These are phyloP conservation scores for Pichia membranifaciens DNA, from an alignment of 805 yeast genomes.

Conservation along the genomic window DNA sequence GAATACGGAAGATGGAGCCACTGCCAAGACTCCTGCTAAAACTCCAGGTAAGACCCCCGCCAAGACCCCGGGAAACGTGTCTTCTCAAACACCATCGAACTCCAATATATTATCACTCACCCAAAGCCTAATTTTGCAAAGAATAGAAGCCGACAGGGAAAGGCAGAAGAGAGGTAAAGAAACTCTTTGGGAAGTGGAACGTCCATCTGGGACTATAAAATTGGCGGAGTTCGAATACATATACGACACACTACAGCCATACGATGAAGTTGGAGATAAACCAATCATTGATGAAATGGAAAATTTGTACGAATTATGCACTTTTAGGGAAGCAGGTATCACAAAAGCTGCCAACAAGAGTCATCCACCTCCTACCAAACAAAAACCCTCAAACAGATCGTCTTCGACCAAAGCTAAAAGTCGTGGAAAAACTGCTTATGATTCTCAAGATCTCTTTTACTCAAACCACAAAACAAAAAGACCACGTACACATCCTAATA, in stretches of 20 bases:
- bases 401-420: background rate
- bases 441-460: slow-evolving; percentile 1
- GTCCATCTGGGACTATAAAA: slow-evolving; percentile 29
- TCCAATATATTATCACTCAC: slow-evolving; percentile 14
- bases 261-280: slow-evolving; percentile 18
- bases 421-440: slow-evolving; percentile 1
- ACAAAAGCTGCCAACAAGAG: background rate
- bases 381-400: background rate
- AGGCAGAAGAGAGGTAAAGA: slow-evolving; percentile 83
- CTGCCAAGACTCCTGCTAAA: background rate
- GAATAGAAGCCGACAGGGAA: slow-evolving; percentile 94
- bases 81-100: slow-evolving; percentile 2
- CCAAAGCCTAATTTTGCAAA: slow-evolving; percentile 51
- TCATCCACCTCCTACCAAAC: background rate
- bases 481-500: background rate
- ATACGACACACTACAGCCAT: slow-evolving; percentile 17
- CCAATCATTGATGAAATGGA: slow-evolving; percentile 24
- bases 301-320: slow-evolving; percentile 15
- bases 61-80: background rate
- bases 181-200: slow-evolving; percentile 62
- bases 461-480: background rate
- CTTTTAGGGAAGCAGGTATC: background rate
- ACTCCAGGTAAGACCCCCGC: slow-evolving; percentile 4
- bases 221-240: slow-evolving; percentile 31
- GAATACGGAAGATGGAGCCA: background rate